A percentile compares a stretch with the other conserved stretches of the same genome.
Conservation (phyloP, 176 grass and related monocot species). For the Cocos nucifera region DNA sequence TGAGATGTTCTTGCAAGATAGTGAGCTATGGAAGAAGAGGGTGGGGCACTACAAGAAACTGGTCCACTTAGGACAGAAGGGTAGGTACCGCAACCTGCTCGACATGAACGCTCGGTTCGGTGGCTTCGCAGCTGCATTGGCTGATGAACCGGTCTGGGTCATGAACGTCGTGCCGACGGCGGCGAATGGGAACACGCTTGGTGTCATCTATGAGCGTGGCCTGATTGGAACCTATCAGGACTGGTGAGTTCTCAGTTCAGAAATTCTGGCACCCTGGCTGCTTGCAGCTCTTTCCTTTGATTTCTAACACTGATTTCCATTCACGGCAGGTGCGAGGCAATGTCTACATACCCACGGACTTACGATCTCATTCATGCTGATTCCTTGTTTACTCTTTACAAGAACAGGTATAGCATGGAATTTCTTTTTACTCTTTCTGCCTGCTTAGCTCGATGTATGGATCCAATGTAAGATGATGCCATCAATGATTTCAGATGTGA, state of each 20-base stretch:
- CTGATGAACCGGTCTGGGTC: constrained; percentile 44
- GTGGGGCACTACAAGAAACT: constrained; percentile 32
- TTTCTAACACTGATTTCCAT: neutral
- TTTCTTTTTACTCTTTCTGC: neutral
- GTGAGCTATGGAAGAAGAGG: constrained; percentile 36
- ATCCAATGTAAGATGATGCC: too few relatives aligned
- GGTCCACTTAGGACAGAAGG: constrained; percentile 35
- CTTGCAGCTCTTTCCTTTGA: too few relatives aligned
- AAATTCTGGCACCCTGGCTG: too few relatives aligned
- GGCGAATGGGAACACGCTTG: constrained; percentile 25
- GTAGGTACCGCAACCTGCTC: constrained; percentile 45
- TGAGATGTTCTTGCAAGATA: constrained; percentile 24
- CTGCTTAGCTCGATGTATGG: neutral
- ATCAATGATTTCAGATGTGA: constrained; percentile 25
- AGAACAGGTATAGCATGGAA: constrained; percentile 27
- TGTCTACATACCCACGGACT: constrained; percentile 50
- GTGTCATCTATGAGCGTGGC: constrained; percentile 45
- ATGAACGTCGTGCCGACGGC: constrained; percentile 41
- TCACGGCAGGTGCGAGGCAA: constrained; percentile 39
- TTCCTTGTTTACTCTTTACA: constrained; percentile 38
- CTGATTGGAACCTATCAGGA: constrained; percentile 49
- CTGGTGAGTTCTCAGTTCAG: constrained; percentile 18
- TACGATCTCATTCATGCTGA: constrained; percentile 54
- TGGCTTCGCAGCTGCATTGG: constrained; percentile 32
- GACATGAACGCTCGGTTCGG: constrained; percentile 47